A percentile compares a stretch with the other conserved stretches of the same genome.
These are phyloP conservation scores for Daedaleopsis sinensis DNA, from an alignment of 768 basidiomycete genomes.

Conservation along the genomic window DNA sequence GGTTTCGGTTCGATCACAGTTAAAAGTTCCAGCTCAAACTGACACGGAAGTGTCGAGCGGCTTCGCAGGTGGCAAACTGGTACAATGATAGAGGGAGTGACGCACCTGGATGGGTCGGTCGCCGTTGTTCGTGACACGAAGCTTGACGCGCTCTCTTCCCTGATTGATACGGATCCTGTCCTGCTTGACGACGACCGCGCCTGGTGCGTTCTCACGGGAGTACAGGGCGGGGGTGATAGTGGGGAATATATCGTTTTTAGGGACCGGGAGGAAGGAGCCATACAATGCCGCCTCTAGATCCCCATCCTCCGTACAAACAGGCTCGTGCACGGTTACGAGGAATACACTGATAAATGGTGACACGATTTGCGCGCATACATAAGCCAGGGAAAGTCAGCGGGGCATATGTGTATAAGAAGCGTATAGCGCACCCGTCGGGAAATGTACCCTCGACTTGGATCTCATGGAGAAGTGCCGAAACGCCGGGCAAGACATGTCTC, in stretches of 20 bases:
- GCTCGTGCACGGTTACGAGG: conserved; percentile 96
- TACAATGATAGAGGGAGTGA: neutral
- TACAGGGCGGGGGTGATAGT: conserved; percentile 50
- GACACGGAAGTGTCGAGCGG: too few species aligned
- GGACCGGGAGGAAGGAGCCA: conserved; percentile 90
- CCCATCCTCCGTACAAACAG: conserved; percentile 83
- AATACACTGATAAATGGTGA: conserved; percentile 83
- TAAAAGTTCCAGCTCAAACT: neutral
- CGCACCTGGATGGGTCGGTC: conserved; percentile 90
- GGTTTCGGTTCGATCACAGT: neutral
- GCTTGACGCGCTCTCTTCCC: conserved; percentile 64
- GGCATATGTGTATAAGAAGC: neutral
- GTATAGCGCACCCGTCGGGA: conserved; percentile 64
- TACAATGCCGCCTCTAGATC: conserved; percentile 86
- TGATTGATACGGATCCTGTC: conserved; percentile 76
- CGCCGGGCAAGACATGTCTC: conserved; percentile 85
- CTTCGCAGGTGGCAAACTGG: too few species aligned
- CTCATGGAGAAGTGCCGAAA: conserved; percentile 74
- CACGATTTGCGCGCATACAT: neutral
- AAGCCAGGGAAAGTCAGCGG: neutral
- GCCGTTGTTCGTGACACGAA: conserved; percentile 87
- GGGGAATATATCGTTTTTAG: conserved; percentile 67
- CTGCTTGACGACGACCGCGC: conserved; percentile 70
- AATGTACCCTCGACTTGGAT: conserved; percentile 97
- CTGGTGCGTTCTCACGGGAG: conserved; percentile 61